These are phyloP conservation scores for Rhodotorula glutinis DNA, from an alignment of 1,284 basidiomycete species.

Conservation along the genomic window DNA sequence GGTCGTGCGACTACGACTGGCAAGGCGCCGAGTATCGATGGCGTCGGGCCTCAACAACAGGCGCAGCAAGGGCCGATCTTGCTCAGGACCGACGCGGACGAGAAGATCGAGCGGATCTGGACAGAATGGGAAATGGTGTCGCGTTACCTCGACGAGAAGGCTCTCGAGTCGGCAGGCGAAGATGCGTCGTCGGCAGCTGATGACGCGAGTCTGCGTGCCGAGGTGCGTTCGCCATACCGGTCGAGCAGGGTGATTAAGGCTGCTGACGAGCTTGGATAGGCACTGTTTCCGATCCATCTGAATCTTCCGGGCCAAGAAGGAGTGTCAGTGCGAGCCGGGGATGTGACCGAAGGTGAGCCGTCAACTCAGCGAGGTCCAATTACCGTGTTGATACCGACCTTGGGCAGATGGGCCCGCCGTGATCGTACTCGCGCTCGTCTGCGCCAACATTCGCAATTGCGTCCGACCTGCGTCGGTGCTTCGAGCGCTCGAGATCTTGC, in stretches of 20 bases:
- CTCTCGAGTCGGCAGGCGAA: background rate
- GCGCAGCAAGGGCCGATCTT: slow-evolving; percentile 47
- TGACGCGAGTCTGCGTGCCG: background rate
- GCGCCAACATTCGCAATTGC: slow-evolving; percentile 87
- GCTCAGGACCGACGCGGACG: slow-evolving; percentile 73
- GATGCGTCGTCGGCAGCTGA: background rate
- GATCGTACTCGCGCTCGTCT: slow-evolving; percentile 76
- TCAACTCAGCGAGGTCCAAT: too few species aligned
- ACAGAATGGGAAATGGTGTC: slow-evolving; percentile 74
- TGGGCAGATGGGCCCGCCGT: slow-evolving; percentile 81
- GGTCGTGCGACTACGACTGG: background rate
- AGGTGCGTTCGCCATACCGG: background rate
- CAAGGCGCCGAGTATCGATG: background rate
- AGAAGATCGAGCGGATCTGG: slow-evolving; percentile 72
- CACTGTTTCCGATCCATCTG: slow-evolving; percentile 65
- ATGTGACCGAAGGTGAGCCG: slow-evolving; percentile 8
- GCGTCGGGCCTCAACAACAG: slow-evolving; percentile 5
- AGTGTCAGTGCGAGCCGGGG: background rate
- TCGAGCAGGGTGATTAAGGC: background rate
- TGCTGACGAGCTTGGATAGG: background rate
- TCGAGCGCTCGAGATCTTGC: slow-evolving; percentile 78
- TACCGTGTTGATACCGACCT: too few species aligned
- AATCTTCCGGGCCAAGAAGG: slow-evolving; percentile 56
- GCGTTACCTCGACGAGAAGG: slow-evolving; percentile 61
- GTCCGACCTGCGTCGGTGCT: slow-evolving; percentile 79